Conservation (phyloP, 106 monocot species). For the Ottelia alismoides region DNA sequence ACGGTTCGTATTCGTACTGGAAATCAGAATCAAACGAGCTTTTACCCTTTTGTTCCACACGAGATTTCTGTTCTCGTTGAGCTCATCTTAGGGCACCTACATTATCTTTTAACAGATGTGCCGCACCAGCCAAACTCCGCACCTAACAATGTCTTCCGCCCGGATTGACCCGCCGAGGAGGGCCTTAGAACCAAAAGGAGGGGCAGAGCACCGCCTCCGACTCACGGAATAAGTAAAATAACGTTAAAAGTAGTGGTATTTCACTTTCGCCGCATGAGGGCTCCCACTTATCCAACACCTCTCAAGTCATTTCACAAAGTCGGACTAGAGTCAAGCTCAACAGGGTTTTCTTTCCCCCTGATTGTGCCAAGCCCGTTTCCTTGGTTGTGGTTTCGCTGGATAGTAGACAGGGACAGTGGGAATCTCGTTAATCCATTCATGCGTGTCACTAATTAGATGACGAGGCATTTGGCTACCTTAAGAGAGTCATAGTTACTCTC, state of each 20-base stretch:
- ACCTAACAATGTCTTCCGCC: conserved; percentile 5
- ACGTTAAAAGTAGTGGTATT: too few species aligned
- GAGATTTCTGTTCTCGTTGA: conserved; percentile 58
- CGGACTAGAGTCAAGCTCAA: too few species aligned
- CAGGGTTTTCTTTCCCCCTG: conserved; percentile 11
- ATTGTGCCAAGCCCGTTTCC: conserved; percentile 11
- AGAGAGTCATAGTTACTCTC: conserved; percentile 88
- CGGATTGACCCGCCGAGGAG: too few species aligned
- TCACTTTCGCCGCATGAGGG: too few species aligned
- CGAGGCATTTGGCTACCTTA: conserved; percentile 93
- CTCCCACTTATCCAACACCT: conserved; percentile 7
- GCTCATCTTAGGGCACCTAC: conserved; percentile 59
- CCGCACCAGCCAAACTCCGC: conserved; percentile 59
- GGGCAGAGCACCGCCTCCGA: too few species aligned
- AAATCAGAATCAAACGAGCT: conserved; percentile 46
- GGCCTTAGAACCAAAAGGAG: too few species aligned
- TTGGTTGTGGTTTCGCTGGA: conserved; percentile 67
- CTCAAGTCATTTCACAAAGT: too few species aligned
- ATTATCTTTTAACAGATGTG: conserved; percentile 64
- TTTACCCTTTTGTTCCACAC: conserved; percentile 20
- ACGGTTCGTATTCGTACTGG: conserved; percentile 69
- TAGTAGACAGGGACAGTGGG: conserved; percentile 57
- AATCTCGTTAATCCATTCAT: conserved; percentile 17
- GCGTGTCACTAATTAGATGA: conserved; percentile 15
- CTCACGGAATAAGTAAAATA: too few species aligned